Conservation (phyloP, 1,139 yeast species). For the Hemisphaericaspora subhashii region DNA sequence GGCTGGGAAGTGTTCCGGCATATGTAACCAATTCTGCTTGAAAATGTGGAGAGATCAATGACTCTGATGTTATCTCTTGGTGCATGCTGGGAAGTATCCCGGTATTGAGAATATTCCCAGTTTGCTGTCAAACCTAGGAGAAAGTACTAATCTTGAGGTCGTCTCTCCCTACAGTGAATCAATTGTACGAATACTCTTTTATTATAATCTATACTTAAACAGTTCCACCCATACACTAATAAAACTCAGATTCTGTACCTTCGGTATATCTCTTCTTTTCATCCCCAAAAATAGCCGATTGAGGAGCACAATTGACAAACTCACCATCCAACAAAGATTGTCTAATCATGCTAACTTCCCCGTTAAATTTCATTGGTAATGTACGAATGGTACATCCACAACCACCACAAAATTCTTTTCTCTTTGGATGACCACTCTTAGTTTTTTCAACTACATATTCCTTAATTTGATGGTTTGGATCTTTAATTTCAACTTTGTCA, state of each 20-base stretch:
- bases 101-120: too few species aligned
- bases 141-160: too few species aligned
- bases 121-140: too few species aligned
- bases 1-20: too few species aligned
- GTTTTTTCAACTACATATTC: slow-evolving; percentile 18
- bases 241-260: slow-evolving; percentile 8
- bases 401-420: slow-evolving; percentile 19
- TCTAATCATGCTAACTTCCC: slow-evolving; percentile 20
- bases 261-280: slow-evolving; percentile 7
- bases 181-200: too few species aligned
- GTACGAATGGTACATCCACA: slow-evolving; percentile 25
- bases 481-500: slow-evolving; percentile 16
- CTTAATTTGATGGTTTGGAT: slow-evolving; percentile 14
- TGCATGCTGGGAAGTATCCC: too few species aligned
- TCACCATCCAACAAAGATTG: slow-evolving; percentile 19
- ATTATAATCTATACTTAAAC: too few species aligned
- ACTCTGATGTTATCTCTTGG: too few species aligned
- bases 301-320: slow-evolving; percentile 9
- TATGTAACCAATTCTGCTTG: too few species aligned
- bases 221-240: not conserved
- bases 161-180: too few species aligned
- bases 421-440: slow-evolving; percentile 23
- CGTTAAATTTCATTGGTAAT: slow-evolving; percentile 21
- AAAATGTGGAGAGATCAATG: too few species aligned
- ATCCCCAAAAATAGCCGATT: slow-evolving; percentile 10